phyloP scores from a whole-genome alignment of 139 green algal species.

The Chlorella ohadii region DNA sequence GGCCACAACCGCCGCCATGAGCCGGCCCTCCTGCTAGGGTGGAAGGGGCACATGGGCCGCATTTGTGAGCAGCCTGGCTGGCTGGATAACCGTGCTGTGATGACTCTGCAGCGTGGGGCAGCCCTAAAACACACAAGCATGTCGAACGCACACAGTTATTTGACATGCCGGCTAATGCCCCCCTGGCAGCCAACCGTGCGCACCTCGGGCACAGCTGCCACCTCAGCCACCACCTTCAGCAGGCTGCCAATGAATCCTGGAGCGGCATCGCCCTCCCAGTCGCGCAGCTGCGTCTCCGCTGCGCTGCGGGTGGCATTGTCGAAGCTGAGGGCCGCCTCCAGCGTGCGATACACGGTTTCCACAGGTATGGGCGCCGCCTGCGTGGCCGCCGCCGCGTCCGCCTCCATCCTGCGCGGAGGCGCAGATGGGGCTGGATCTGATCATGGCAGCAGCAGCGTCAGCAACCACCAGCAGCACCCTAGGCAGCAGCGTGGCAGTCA shows the following conservation, averaged over 20 bases:
- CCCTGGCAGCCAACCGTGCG: too few relatives aligned
- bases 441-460: too few relatives aligned
- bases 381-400: background rate
- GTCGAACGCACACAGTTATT: too few relatives aligned
- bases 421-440: too few relatives aligned
- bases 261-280: constrained; percentile 73
- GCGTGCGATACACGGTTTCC: constrained; percentile 41
- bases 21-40: constrained; percentile 62
- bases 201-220: constrained; percentile 65
- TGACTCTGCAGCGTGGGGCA: too few relatives aligned
- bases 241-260: constrained; percentile 75
- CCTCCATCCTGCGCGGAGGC: background rate
- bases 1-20: constrained; percentile 78
- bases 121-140: too few relatives aligned
- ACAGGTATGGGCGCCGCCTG: constrained; percentile 9
- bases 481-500: too few relatives aligned
- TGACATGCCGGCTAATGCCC: too few relatives aligned
- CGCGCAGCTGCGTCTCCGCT: constrained; percentile 58
- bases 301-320: constrained; percentile 42
- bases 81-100: too few relatives aligned
- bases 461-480: too few relatives aligned
- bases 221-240: constrained; percentile 67
- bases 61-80: too few relatives aligned
- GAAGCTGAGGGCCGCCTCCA: constrained; percentile 48
- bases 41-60: too few relatives aligned